A percentile compares a stretch with the other conserved stretches of the same genome.
Evolutionary conservation across 1,284 basidiomycete genomes (phyloP).

Genomic region (Ustilago lituana): DNA sequence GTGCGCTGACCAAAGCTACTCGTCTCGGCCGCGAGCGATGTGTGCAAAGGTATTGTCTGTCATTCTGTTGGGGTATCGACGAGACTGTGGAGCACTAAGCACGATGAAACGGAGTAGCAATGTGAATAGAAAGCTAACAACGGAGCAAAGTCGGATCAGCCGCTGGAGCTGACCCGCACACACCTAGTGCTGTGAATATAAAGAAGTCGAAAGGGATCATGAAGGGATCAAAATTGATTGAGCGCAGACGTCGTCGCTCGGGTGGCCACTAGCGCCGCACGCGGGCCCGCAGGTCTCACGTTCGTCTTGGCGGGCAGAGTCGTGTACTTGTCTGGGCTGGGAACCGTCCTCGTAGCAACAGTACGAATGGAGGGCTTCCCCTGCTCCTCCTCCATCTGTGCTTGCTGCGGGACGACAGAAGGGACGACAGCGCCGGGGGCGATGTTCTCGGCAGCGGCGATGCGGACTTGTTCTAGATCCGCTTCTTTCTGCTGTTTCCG

Average conservation of each 20-base stretch:
- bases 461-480: conserved; percentile 20
- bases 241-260: conserved; percentile 9
- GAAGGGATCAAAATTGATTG: conserved; percentile 8
- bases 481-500: conserved; percentile 38
- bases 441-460: conserved; percentile 35
- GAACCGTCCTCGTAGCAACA: neutral
- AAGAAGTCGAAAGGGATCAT: conserved; percentile 8
- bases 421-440: conserved; percentile 28
- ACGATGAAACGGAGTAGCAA: too few species aligned
- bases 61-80: conserved; percentile 5
- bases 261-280: conserved; percentile 11
- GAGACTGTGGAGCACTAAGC: too few species aligned
- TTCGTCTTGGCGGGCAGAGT: conserved; percentile 6
- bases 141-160: too few species aligned
- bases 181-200: too few species aligned
- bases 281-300: conserved; percentile 14
- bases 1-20: too few species aligned
- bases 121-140: too few species aligned
- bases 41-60: conserved; percentile 4
- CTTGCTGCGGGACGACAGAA: conserved; percentile 15
- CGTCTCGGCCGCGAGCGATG: too few species aligned
- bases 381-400: neutral
- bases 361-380: conserved; percentile 23
- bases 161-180: too few species aligned
- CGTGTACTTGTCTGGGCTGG: conserved; percentile 5